phyloP scores from a whole-genome alignment of 75 land plant species.

The Ceratopteris richardii region DNA sequence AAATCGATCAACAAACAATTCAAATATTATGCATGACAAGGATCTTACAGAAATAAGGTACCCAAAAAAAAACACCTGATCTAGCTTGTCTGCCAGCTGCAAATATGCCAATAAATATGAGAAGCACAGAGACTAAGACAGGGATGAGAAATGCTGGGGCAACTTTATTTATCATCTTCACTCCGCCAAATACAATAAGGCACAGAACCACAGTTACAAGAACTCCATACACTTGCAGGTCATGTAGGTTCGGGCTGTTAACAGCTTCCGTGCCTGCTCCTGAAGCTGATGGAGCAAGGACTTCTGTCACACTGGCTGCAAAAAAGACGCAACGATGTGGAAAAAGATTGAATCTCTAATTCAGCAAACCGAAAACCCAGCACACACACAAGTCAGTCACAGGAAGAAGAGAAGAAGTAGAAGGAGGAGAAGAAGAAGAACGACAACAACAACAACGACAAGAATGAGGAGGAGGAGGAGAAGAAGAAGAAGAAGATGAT shows the following conservation, averaged over 20 bases:
- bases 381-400: too few species aligned
- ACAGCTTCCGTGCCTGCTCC: constrained; percentile 32
- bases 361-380: too few species aligned
- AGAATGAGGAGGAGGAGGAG: too few species aligned
- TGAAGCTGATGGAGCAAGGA: constrained; percentile 48
- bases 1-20: not conserved
- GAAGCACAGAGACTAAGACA: constrained; percentile 74
- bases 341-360: too few species aligned
- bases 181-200: constrained; percentile 97
- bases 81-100: constrained; percentile 48
- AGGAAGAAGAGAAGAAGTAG: too few species aligned
- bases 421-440: too few species aligned
- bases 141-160: constrained; percentile 95
- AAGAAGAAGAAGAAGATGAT: too few species aligned
- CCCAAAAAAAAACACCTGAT: constrained; percentile 38
- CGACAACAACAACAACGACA: too few species aligned
- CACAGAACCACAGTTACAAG: constrained; percentile 82
- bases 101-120: constrained; percentile 85
- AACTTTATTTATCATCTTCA: constrained; percentile 93
- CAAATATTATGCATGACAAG: not conserved
- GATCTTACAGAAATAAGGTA: not conserved
- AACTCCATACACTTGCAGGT: constrained; percentile 89
- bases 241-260: constrained; percentile 71
- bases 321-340: too few species aligned
- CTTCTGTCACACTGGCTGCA: constrained; percentile 41